Conservation (phyloP, 2,329 filamentous ascomycete species). For the Camillea tinctor region DNA sequence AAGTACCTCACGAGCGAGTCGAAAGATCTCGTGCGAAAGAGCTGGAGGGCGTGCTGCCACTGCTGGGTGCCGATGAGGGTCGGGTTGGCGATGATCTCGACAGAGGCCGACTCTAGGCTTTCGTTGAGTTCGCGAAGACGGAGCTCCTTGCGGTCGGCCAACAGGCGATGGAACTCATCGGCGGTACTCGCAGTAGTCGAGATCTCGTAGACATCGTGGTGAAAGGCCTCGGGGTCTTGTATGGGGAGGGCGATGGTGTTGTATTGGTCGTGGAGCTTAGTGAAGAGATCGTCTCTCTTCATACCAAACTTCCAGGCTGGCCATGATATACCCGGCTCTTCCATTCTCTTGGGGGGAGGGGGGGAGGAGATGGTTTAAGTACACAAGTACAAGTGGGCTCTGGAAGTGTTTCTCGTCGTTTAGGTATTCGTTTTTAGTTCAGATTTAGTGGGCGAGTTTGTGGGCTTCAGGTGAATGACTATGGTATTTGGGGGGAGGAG, state of each 20-base stretch:
- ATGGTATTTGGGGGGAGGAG: too few species aligned
- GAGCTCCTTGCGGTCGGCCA: conserved; percentile 53
- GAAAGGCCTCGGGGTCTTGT: conserved; percentile 60
- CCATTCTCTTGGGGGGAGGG: conserved; percentile 48
- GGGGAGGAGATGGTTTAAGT: too few species aligned
- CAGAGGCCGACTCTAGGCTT: conserved; percentile 55
- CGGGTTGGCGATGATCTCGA: conserved; percentile 61
- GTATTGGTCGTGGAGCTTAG: conserved; percentile 58
- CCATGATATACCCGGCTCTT: conserved; percentile 54
- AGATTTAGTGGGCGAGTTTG: too few species aligned
- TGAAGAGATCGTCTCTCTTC: conserved; percentile 58
- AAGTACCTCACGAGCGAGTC: conserved; percentile 62
- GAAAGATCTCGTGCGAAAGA: conserved; percentile 58
- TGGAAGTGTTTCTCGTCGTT: too few species aligned
- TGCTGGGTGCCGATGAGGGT: conserved; percentile 57
- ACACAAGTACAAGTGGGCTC: too few species aligned
- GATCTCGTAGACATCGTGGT: conserved; percentile 61
- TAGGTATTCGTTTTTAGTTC: too few species aligned
- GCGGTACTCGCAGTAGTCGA: conserved; percentile 49
- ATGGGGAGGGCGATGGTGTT: conserved; percentile 57
- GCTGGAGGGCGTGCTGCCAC: conserved; percentile 58
- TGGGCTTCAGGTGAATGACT: too few species aligned
- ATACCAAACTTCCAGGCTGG: conserved; percentile 63
- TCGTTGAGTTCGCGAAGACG: conserved; percentile 55
- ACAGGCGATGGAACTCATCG: conserved; percentile 54